Evolutionary conservation across 1,284 basidiomycete species (phyloP).

Genomic region (Boletus sp.): DNA sequence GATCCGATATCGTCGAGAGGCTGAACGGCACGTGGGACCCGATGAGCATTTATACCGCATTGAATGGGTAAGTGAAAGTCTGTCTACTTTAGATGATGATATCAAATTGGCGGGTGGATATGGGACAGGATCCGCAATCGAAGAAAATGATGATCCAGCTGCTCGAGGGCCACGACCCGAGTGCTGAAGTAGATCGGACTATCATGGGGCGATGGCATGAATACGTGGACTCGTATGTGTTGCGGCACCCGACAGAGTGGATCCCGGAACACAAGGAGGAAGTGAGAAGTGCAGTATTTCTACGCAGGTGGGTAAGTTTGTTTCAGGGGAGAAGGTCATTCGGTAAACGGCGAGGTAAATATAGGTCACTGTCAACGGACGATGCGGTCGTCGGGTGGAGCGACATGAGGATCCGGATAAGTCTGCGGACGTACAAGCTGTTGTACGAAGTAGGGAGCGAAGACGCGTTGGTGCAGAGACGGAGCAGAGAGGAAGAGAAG

Average conservation of each 20-base stretch:
- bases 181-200: conserved; percentile 51
- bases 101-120: conserved; percentile 14
- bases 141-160: conserved; percentile 75
- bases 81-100: conserved; percentile 1
- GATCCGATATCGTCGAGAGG: conserved; percentile 87
- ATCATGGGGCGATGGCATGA: conserved; percentile 68
- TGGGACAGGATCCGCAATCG: conserved; percentile 52
- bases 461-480: conserved; percentile 44
- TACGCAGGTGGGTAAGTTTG: conserved; percentile 42
- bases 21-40: conserved; percentile 79
- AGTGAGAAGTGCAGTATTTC: conserved; percentile 40
- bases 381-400: conserved; percentile 32
- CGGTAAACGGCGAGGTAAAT: conserved; percentile 24
- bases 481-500: conserved; percentile 37
- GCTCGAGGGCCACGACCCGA: conserved; percentile 77
- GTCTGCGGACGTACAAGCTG: conserved; percentile 65
- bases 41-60: conserved; percentile 92
- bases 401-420: conserved; percentile 58
- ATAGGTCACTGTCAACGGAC: conserved; percentile 35
- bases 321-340: background rate
- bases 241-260: conserved; percentile 72
- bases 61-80: conserved; percentile 66
- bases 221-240: conserved; percentile 84
- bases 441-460: conserved; percentile 67
- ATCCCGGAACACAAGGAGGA: conserved; percentile 43